Percentiles rank a stretch among this genome's conserved stretches.
These are phyloP conservation scores for Leccinum subtestaceum DNA, from an alignment of 768 basidiomycete genomes.

Conservation along the genomic window DNA sequence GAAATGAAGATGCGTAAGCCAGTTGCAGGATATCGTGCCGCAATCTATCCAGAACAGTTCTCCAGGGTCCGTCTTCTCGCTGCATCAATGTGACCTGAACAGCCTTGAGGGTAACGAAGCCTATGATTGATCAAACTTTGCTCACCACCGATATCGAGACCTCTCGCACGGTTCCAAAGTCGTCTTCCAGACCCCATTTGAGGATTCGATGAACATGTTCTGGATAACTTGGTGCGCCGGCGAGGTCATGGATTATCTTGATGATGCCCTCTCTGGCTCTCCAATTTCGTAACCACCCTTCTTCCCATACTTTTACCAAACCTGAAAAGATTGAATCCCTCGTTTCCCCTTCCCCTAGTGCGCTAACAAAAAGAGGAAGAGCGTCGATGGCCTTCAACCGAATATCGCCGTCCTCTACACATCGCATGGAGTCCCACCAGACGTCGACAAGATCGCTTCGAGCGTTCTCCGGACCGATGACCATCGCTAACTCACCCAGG, in stretches of 20 bases:
- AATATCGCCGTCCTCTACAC: slow-evolving; percentile 62
- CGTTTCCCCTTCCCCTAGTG: slow-evolving; percentile 47
- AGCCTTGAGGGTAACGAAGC: slow-evolving; percentile 10
- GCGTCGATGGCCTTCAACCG: slow-evolving; percentile 70
- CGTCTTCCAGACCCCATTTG: slow-evolving; percentile 64
- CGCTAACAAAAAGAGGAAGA: slow-evolving; percentile 52
- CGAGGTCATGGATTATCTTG: slow-evolving; percentile 51
- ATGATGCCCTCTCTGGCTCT: slow-evolving; percentile 74
- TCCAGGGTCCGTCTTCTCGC: slow-evolving; percentile 37
- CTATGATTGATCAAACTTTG: slow-evolving; percentile 6
- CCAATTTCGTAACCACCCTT: slow-evolving; percentile 67
- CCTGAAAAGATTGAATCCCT: slow-evolving; percentile 45
- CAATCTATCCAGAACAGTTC: slow-evolving; percentile 36
- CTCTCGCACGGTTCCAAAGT: slow-evolving; percentile 82
- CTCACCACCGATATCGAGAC: slow-evolving; percentile 66
- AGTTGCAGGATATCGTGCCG: slow-evolving; percentile 42
- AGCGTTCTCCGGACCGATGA: slow-evolving; percentile 72
- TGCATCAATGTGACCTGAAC: slow-evolving; percentile 50
- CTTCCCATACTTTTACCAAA: slow-evolving; percentile 54
- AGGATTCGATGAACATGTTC: slow-evolving; percentile 55
- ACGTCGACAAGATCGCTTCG: slow-evolving; percentile 65
- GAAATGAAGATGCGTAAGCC: slow-evolving; percentile 47
- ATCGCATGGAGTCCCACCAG: slow-evolving; percentile 60
- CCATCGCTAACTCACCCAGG: slow-evolving; percentile 83
- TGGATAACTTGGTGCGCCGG: slow-evolving; percentile 41